Base-by-base conservation (phyloP, 2,329 filamentous ascomycete species). In the Trichoderma gracile region DNA sequence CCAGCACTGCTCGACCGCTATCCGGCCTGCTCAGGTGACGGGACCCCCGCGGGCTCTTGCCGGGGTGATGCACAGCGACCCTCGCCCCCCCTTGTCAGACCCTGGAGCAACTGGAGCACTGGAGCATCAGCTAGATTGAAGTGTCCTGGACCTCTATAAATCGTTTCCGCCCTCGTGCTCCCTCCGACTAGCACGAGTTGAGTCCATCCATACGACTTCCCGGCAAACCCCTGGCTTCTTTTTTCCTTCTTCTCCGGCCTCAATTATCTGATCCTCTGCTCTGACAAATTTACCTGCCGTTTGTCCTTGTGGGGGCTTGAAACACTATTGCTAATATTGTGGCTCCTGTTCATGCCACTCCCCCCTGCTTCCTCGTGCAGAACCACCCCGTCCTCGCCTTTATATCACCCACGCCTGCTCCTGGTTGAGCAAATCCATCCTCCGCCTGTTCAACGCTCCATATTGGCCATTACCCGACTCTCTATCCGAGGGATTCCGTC, bases 1-100 rank as follows among this genome's bases (percentile, higher is more conserved):
- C 14, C 33, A 56, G 38, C 19, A 38, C 50, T 53, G 25, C 25
- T 53, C 23, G 27, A 30, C 54, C 19, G 54, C 54, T 46, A n/a
- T 27, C 40, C 25, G 38, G 49, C 25, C 49, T 46, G 58, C 58
- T 62, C 58, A 62, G 58, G 58, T 62, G 58, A 62, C 30, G 30
- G 30, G 30, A 30, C 58, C 49, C 43, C 49, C 40, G 58, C 23
- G 40, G 58, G n/a, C 17, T 43, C 25, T 45, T 40, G 40, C 58
- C 58, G 58, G 58, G 58, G 46, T 62, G 58, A 45, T 62, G 58
- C 40, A 62, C 58, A 54, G 58, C 47, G 45, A 38, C 33, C 46
- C 27, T 61, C 21, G 43, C 19, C 30, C 58, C 58, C 58, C 58
- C 33, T 3, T 62, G 58, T 54, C 49, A 62, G 40, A 45, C 58